Evolutionary conservation across 371 early-diverging fungal genomes (phyloP), one percentile per base, ranked within the genome.

Genomic region (Mucor sp.): DNA sequence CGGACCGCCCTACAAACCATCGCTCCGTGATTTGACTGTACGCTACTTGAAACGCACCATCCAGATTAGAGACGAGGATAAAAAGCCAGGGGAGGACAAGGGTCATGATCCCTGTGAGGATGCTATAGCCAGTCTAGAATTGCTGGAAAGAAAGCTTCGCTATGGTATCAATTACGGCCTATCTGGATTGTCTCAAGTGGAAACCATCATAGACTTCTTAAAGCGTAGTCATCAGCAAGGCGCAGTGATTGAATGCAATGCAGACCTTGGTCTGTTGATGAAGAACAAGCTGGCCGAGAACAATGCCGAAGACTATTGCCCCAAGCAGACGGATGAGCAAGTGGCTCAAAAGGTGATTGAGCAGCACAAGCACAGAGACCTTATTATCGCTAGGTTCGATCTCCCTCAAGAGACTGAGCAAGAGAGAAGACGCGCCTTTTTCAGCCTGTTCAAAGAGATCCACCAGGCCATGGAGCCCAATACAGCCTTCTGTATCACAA

Each of bases 21-120:
- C 85, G 17, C 71, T 93, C 19, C 82, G 84, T 41, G 75, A 79
- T 68, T 72, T 93, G 8, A 70, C 88, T 4, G 69, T 82, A 28
- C 83, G 82, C 58, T 83, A 86, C 64, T 74, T 93, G 23, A 75
- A 81, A 8, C 76, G 85, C 44, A 56, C 72, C 3, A 91, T 91
- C 62, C 93, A 91, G 67, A 60, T 71, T 7, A 47, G 50, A 39
- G 58, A 67, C 17, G 64, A 63, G 58, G 68, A 70, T 8, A 74
- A 71, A 39, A 57, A 65, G 33, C 35, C 58, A 32, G 65, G 61
- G 3, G 62, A 66, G n/a, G 60, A 55, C 5, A 44, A 68, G 37
- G 91, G 90, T 6, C 94, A 93, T 74, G 91, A 91, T 68, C 83
- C 88, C 48, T 72, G 77, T 35, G 91, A 91, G 71, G 94, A 93